Evolutionary conservation across 805 yeast species (phyloP).

Genomic region (Candida morakotiae): DNA sequence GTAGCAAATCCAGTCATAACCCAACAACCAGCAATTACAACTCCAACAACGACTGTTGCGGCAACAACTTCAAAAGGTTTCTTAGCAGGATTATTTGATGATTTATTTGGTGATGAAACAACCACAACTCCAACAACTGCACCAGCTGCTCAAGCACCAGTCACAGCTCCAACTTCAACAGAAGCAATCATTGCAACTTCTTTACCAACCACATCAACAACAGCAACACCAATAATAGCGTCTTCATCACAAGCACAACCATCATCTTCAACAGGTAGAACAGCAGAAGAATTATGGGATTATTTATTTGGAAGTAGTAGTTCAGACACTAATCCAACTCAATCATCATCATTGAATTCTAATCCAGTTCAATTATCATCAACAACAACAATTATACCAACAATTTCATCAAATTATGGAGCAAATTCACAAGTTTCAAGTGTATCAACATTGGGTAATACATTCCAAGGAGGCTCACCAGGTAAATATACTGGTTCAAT

Average conservation of each 20-base stretch:
- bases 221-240: slow-evolving; percentile 7
- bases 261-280: neutral
- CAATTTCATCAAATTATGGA: neutral
- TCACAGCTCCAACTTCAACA: slow-evolving; percentile 10
- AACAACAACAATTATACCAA: neutral
- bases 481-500: slow-evolving; percentile 7
- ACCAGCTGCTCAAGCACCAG: slow-evolving; percentile 18
- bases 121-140: slow-evolving; percentile 23
- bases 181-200: slow-evolving; percentile 8
- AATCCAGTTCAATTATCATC: neutral
- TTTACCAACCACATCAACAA: slow-evolving; percentile 11
- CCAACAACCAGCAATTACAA: slow-evolving; percentile 2
- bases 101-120: slow-evolving; percentile 6
- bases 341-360: neutral
- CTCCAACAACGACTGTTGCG: slow-evolving; percentile 7
- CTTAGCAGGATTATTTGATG: neutral
- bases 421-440: neutral
- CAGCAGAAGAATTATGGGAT: slow-evolving; percentile 6
- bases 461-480: slow-evolving; percentile 11
- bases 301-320: slow-evolving; percentile 6
- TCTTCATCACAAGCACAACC: slow-evolving; percentile 1
- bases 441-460: slow-evolving; percentile 3
- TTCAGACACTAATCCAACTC: neutral
- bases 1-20: slow-evolving; percentile 2
- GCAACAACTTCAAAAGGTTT: slow-evolving; percentile 6